These are phyloP conservation scores for Lodderomyces margitis DNA, from an alignment of 1,139 yeast species.

Conservation along the genomic window DNA sequence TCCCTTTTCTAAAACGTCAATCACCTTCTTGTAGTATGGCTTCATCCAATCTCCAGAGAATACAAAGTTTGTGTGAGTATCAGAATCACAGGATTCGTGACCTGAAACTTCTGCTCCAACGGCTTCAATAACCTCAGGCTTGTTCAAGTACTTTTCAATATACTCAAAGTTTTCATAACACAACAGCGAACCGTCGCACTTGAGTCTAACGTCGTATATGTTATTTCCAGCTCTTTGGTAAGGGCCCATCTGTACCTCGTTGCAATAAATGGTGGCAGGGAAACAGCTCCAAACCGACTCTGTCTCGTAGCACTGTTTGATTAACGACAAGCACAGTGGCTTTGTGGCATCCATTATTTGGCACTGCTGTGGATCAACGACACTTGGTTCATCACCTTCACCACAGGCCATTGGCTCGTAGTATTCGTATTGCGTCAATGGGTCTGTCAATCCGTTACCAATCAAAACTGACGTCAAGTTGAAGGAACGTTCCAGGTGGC, in stretches of 20 bases:
- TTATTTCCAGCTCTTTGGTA: slow-evolving; percentile 87
- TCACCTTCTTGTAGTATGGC: slow-evolving; percentile 61
- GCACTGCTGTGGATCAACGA: slow-evolving; percentile 77
- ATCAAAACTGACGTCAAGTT: too few species aligned
- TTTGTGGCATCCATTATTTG: slow-evolving; percentile 65
- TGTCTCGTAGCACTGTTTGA: slow-evolving; percentile 74
- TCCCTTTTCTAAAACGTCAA: too few species aligned
- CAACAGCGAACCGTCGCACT: slow-evolving; percentile 73
- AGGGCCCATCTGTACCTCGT: slow-evolving; percentile 82
- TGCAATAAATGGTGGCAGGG: slow-evolving; percentile 93
- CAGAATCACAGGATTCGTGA: slow-evolving; percentile 83
- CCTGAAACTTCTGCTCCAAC: slow-evolving; percentile 87
- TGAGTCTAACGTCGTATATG: slow-evolving; percentile 86
- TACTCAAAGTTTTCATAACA: slow-evolving; percentile 54
- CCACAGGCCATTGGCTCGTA: slow-evolving; percentile 99
- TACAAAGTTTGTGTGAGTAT: slow-evolving; percentile 75
- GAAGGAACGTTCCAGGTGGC: slow-evolving; percentile 74
- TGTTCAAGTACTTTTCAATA: slow-evolving; percentile 34
- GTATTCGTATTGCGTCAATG: slow-evolving; percentile 79
- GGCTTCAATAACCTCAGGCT: slow-evolving; percentile 54
- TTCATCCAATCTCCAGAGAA: slow-evolving; percentile 92
- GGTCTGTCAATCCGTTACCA: too few species aligned
- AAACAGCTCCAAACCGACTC: slow-evolving; percentile 86
- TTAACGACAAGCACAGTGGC: slow-evolving; percentile 79
- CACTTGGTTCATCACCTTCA: slow-evolving; percentile 82